Evolutionary conservation across 1,139 yeast species (phyloP).

Genomic region (Scheffersomyces lignicola): DNA sequence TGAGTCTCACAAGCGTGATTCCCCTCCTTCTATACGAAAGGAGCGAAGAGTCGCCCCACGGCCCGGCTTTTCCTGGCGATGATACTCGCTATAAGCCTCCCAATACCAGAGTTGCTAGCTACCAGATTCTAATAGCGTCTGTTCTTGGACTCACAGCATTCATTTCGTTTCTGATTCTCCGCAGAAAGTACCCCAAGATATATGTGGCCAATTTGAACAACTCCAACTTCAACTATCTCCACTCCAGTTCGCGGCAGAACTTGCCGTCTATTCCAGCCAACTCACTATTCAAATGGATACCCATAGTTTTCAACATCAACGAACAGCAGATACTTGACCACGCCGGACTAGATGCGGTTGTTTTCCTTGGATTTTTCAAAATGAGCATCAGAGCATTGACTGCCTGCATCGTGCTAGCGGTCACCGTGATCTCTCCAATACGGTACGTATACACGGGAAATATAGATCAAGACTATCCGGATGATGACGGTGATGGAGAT

Average conservation of each 20-base stretch:
- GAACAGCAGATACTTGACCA: slow-evolving; percentile 81
- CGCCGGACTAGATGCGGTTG: slow-evolving; percentile 94
- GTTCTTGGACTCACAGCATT: slow-evolving; percentile 66
- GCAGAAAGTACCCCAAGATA: slow-evolving; percentile 67
- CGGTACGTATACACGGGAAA: slow-evolving; percentile 70
- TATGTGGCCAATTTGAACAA: slow-evolving; percentile 60
- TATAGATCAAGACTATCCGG: slow-evolving; percentile 52
- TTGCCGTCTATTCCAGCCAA: slow-evolving; percentile 36
- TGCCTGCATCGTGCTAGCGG: slow-evolving; percentile 60
- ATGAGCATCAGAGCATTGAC: slow-evolving; percentile 68
- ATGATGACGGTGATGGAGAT: slow-evolving; percentile 37
- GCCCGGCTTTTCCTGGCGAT: slow-evolving; percentile 6
- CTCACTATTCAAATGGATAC: slow-evolving; percentile 78
- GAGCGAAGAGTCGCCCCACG: too few species aligned
- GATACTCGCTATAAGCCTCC: slow-evolving; percentile 21
- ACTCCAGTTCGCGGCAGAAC: slow-evolving; percentile 42
- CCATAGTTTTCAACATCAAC: slow-evolving; percentile 58
- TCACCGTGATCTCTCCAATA: slow-evolving; percentile 70
- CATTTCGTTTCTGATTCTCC: slow-evolving; percentile 59
- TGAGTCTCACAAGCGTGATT: too few species aligned
- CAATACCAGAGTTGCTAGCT: slow-evolving; percentile 39
- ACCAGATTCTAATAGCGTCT: slow-evolving; percentile 62
- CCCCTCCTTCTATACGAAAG: too few species aligned
- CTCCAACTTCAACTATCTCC: slow-evolving; percentile 42
- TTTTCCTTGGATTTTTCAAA: slow-evolving; percentile 75